These are phyloP conservation scores for Lepidium sativum DNA, from an alignment of 345 rosid genomes.

Conservation along the genomic window DNA sequence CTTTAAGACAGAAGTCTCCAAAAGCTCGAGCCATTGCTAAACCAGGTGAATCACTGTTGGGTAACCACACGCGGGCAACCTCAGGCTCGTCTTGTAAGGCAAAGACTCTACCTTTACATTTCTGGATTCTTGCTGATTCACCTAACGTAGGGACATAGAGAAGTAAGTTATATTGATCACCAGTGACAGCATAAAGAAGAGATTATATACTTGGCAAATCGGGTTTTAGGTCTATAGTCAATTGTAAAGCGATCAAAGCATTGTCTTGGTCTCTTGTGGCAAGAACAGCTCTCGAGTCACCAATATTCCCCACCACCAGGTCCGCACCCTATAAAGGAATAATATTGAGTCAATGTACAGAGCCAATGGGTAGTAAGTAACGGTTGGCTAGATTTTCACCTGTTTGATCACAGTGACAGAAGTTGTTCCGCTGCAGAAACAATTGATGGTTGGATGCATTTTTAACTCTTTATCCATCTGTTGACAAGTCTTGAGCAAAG, in stretches of 20 bases:
- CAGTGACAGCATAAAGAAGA: constrained; percentile 13
- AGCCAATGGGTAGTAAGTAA: not conserved
- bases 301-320: constrained; percentile 71
- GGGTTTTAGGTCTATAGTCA: constrained; percentile 94
- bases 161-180: not conserved
- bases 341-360: not conserved
- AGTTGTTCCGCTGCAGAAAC: constrained; percentile 96
- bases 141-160: constrained; percentile 28
- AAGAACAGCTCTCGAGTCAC: constrained; percentile 89
- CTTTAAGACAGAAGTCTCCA: constrained; percentile 94
- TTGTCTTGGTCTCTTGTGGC: constrained; percentile 61
- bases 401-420: constrained; percentile 81
- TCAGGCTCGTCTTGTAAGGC: constrained; percentile 96
- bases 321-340: constrained; percentile 54
- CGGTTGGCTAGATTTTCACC: constrained; percentile 30
- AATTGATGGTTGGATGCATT: constrained; percentile 72
- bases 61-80: constrained; percentile 95
- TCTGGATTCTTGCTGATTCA: constrained; percentile 89
- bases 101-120: constrained; percentile 91
- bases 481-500: constrained; percentile 64
- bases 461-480: constrained; percentile 82
- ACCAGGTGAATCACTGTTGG: constrained; percentile 88
- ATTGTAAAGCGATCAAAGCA: constrained; percentile 54
- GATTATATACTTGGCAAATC: constrained; percentile 73
- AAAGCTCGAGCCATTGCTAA: constrained; percentile 98